Evolutionary conservation across 192 early-diverging fungal genomes (phyloP), one percentile per base, ranked within the genome.

Genomic region (Phycomyces blakesleeanus): DNA sequence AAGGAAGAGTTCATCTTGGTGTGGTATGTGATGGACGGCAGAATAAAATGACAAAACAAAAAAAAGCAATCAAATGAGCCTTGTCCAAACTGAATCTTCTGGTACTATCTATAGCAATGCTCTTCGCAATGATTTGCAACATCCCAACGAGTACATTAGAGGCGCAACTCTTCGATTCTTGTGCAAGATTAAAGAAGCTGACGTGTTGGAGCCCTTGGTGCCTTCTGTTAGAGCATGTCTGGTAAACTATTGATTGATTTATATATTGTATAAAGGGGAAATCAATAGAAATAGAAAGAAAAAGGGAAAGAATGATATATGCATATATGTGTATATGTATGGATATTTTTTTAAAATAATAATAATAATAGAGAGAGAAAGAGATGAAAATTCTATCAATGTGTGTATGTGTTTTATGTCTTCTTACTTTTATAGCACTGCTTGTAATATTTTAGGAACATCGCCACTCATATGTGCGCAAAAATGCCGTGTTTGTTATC

Each of bases 101-200:
- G 18, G 1, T 50, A n/a, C 34, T 51, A 15, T 49, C 9, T 29
- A 26, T 70, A 90, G 89, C 80, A 97, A 99, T 72, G 90, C 94
- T 38, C 76, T 98, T 56, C 82, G 91, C 74, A 96, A 94, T 58
- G 97, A 99, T 75, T 77, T 99, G 27, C 93, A 95, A 77, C 96
- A 98, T 74, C 95, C 97, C 42, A 99, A 99, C 78, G 97, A 99
- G 81, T 99, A 90, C 68, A 93, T 99, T 64, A 85, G 97, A 59
- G 97, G 96, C 18, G 85, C 85, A 3, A 96, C 92, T 29, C 85
- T 99, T 60, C 87, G 97, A 24, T 93, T 96, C 73, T 78, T 99
- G 64, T 93, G 93, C 83, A 98, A 98, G 76, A 82, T 99, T 63
- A 85, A 88, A 55, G 97, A 99, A 67, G 85, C 91, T 16, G 97